Evolutionary conservation across 2,329 filamentous ascomycete genomes (phyloP).

Genomic region (Fusarium hainanense): DNA sequence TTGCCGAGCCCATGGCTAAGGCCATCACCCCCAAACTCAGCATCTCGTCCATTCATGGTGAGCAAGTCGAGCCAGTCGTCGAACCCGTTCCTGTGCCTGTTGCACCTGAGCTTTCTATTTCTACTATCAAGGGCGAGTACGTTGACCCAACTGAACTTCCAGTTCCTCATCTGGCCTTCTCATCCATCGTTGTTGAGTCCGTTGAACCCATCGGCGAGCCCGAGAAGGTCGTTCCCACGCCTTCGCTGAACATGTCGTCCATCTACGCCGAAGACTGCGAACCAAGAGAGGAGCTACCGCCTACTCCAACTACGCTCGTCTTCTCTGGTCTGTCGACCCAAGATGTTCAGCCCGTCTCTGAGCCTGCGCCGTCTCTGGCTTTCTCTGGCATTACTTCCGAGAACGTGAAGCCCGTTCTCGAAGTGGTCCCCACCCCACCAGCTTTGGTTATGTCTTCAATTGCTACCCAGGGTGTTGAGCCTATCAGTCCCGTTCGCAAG

Average conservation of each 20-base stretch:
- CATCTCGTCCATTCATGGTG: conserved; percentile 37
- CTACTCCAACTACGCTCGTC: conserved; percentile 43
- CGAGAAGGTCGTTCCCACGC: conserved; percentile 48
- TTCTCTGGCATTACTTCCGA: conserved; percentile 45
- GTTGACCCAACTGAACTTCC: conserved; percentile 41
- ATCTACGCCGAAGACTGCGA: conserved; percentile 50
- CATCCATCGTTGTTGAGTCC: conserved; percentile 45
- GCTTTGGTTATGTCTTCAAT: conserved; percentile 53
- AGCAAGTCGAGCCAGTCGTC: conserved; percentile 39
- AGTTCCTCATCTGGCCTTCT: conserved; percentile 45
- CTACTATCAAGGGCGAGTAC: conserved; percentile 40
- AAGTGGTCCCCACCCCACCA: conserved; percentile 40
- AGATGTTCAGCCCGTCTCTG: conserved; percentile 52
- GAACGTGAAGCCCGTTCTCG: conserved; percentile 51
- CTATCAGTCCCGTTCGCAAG: conserved; percentile 50
- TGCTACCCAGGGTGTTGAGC: conserved; percentile 52
- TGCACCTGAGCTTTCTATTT: conserved; percentile 33
- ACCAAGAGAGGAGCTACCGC: conserved; percentile 49
- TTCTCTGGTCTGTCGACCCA: conserved; percentile 52
- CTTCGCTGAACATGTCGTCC: conserved; percentile 47
- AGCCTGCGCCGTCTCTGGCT: conserved; percentile 35
- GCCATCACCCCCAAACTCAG: conserved; percentile 31
- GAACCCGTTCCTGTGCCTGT: conserved; percentile 17
- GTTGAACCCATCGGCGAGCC: conserved; percentile 49
- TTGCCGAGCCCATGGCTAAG: conserved; percentile 14